A percentile compares a stretch with the other conserved stretches of the same genome.
Evolutionary conservation across 148 eudicot species (phyloP).

Genomic region (Vaccinium corymbosum): DNA sequence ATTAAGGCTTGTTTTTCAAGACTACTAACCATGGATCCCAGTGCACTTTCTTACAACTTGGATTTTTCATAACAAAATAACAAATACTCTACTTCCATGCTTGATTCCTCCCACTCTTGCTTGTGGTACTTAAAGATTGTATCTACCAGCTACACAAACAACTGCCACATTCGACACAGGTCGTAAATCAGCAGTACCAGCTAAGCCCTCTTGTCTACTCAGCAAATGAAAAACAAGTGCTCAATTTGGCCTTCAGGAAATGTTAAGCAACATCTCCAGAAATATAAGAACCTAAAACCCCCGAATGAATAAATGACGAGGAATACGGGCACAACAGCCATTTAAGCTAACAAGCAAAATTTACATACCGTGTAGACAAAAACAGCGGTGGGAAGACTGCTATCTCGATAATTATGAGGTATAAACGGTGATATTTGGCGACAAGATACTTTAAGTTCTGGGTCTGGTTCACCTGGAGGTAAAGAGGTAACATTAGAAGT

Average conservation of each 20-base stretch:
- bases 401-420: slow-evolving; percentile 92
- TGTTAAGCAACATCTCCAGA: neutral
- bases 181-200: neutral
- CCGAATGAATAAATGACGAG: neutral
- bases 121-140: neutral
- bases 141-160: neutral
- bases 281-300: neutral
- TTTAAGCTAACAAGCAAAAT: neutral
- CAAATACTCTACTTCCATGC: neutral
- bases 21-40: neutral
- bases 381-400: slow-evolving; percentile 94
- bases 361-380: slow-evolving; percentile 87
- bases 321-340: neutral
- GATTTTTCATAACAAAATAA: neutral
- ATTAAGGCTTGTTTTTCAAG: neutral
- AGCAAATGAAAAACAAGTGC: neutral
- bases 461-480: slow-evolving; percentile 93
- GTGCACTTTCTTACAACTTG: neutral
- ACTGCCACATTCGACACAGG: neutral
- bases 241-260: neutral
- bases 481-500: slow-evolving; percentile 11
- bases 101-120: neutral
- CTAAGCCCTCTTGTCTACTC: neutral
- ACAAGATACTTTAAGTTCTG: slow-evolving; percentile 92
- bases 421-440: slow-evolving; percentile 97